phyloP scores from a whole-genome alignment of 768 basidiomycete genomes.

The Agrocybe pediades region DNA sequence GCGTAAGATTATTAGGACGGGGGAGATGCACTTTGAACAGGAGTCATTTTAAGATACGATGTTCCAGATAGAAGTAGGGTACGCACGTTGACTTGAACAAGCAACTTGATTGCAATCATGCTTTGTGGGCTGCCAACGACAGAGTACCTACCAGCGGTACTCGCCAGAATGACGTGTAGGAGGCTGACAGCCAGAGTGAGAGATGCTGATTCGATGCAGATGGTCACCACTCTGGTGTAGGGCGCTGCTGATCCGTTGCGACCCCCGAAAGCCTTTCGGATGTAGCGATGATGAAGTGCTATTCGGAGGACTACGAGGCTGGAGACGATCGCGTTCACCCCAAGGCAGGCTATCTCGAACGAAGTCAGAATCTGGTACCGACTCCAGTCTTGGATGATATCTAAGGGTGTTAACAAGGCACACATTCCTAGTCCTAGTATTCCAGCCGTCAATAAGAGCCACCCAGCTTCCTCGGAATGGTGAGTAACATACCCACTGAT shows the following conservation, averaged over 20 bases:
- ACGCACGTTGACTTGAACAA: constrained; percentile 6
- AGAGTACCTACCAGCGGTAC: not conserved
- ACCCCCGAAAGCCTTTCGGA: constrained; percentile 1
- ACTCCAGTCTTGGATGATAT: not conserved
- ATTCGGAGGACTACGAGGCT: constrained; percentile 5
- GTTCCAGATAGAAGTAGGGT: not conserved
- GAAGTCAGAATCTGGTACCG: constrained; percentile 5
- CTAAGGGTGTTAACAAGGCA: not conserved
- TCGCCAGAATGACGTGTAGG: constrained; percentile 1
- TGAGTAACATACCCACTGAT: constrained; percentile 5
- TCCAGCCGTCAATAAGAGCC: not conserved
- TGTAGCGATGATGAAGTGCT: constrained; percentile 3
- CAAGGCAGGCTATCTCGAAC: not conserved
- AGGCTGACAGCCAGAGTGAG: not conserved
- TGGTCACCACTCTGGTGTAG: constrained; percentile 10
- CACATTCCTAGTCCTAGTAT: constrained; percentile 2
- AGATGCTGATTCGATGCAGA: constrained; percentile 10
- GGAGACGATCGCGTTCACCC: constrained; percentile 4
- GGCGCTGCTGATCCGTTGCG: not conserved
- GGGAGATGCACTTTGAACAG: constrained; percentile 3
- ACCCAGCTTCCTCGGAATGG: not conserved
- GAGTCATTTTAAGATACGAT: not conserved
- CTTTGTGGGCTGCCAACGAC: not conserved
- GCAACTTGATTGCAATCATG: constrained; percentile 4
- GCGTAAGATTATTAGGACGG: constrained; percentile 3